Evolutionary conservation across 2,329 filamentous ascomycete species (phyloP).

Genomic region (Colletotrichum paranaense): DNA sequence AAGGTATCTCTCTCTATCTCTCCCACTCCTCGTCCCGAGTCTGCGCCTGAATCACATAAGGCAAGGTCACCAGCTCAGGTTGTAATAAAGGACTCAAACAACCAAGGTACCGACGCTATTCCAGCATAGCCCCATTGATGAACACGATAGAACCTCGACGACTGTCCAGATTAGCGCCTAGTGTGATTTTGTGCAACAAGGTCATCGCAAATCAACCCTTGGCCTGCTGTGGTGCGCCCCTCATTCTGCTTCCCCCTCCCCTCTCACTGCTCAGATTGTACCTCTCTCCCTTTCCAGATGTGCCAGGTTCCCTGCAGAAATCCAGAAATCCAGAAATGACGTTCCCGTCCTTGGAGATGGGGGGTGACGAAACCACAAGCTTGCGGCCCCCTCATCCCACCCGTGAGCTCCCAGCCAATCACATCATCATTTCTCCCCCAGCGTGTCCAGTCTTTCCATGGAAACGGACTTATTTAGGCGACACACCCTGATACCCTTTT

Average conservation of each 20-base stretch:
- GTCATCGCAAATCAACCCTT: background rate
- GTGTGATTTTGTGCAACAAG: background rate
- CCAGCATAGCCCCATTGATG: background rate
- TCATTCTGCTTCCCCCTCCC: background rate
- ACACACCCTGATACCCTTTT: background rate
- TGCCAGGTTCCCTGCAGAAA: conserved; percentile 27
- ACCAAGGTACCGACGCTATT: background rate
- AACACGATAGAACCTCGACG: background rate
- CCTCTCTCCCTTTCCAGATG: background rate
- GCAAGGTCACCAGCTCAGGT: background rate
- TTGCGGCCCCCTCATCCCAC: background rate
- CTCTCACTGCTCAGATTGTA: background rate
- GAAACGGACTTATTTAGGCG: background rate
- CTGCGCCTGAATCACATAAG: background rate
- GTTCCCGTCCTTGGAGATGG: conserved; percentile 23
- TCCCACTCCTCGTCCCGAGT: background rate
- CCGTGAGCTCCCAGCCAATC: background rate
- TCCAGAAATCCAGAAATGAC: conserved; percentile 23
- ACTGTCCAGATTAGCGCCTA: background rate
- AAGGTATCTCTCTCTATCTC: background rate
- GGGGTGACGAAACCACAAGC: conserved; percentile 16
- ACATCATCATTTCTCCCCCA: background rate
- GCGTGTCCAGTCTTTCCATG: background rate
- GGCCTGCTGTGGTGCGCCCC: background rate
- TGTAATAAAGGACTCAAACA: background rate